Conservation (phyloP, 495 filamentous ascomycete genomes). For the Echria macrotheca region DNA sequence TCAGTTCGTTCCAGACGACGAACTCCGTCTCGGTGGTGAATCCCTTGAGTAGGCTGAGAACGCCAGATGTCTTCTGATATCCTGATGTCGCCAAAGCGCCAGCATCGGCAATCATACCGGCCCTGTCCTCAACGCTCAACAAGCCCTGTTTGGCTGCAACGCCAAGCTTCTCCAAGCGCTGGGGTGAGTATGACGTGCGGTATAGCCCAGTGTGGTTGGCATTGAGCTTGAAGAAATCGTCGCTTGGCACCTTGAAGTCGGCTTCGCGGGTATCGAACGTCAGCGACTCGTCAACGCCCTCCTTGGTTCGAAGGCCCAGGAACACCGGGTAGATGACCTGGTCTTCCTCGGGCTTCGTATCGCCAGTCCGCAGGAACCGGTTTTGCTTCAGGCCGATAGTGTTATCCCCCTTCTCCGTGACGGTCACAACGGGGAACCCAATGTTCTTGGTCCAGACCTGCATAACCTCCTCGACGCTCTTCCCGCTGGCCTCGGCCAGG, state of each 20-base stretch:
- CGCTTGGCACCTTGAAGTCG: slow-evolving; percentile 59
- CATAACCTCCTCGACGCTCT: slow-evolving; percentile 75
- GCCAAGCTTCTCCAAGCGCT: slow-evolving; percentile 66
- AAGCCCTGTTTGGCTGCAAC: slow-evolving; percentile 77
- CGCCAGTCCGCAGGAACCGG: slow-evolving; percentile 67
- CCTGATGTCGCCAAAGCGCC: slow-evolving; percentile 85
- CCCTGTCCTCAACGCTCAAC: slow-evolving; percentile 88
- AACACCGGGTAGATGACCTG: slow-evolving; percentile 71
- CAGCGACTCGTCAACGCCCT: slow-evolving; percentile 55
- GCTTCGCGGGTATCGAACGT: slow-evolving; percentile 68
- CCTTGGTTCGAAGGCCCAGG: slow-evolving; percentile 61
- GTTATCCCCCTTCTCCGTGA: slow-evolving; percentile 54
- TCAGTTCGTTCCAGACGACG: slow-evolving; percentile 91
- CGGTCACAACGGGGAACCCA: slow-evolving; percentile 67
- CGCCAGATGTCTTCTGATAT: slow-evolving; percentile 86
- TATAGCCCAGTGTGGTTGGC: slow-evolving; percentile 72
- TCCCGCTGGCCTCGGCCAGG: slow-evolving; percentile 83
- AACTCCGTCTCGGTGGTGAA: slow-evolving; percentile 82
- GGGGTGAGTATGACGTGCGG: slow-evolving; percentile 63
- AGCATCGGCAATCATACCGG: slow-evolving; percentile 93
- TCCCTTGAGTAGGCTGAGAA: slow-evolving; percentile 77
- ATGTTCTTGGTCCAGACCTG: slow-evolving; percentile 76
- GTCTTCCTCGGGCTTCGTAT: slow-evolving; percentile 80
- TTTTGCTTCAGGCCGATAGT: slow-evolving; percentile 68
- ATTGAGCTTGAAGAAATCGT: slow-evolving; percentile 74